Evolutionary conservation across 2,329 filamentous ascomycete genomes (phyloP).

Genomic region (Hypocreales sp.): DNA sequence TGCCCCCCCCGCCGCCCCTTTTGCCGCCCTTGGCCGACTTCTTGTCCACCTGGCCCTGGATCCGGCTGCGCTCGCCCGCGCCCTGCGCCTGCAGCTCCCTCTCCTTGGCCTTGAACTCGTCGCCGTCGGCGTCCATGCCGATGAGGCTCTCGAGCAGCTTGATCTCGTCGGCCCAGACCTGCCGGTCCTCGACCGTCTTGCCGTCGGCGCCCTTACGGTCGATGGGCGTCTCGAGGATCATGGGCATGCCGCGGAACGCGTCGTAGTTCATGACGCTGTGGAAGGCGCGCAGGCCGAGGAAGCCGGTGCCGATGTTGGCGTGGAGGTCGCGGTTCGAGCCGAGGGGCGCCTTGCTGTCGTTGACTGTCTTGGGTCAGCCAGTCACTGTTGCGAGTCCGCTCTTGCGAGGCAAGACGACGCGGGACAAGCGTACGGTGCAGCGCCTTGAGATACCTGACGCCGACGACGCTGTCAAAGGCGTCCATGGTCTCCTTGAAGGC

Average conservation of each 20-base stretch:
- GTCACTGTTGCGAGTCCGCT: too few species aligned
- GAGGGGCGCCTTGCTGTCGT: slow-evolving; percentile 88
- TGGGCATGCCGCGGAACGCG: slow-evolving; percentile 62
- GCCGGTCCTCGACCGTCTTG: slow-evolving; percentile 59
- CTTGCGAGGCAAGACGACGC: neutral
- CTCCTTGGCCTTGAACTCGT: slow-evolving; percentile 56
- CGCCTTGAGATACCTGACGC: slow-evolving; percentile 64
- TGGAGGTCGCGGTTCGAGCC: slow-evolving; percentile 74
- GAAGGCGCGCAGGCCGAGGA: slow-evolving; percentile 79
- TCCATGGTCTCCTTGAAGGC: slow-evolving; percentile 59
- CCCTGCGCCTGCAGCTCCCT: slow-evolving; percentile 52
- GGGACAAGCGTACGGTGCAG: slow-evolving; percentile 41
- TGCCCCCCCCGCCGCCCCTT: slow-evolving; percentile 8
- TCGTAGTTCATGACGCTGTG: slow-evolving; percentile 79
- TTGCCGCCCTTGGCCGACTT: slow-evolving; percentile 46
- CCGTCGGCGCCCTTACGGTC: slow-evolving; percentile 52
- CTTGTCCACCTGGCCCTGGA: slow-evolving; percentile 65
- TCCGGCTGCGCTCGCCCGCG: slow-evolving; percentile 52
- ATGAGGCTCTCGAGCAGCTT: slow-evolving; percentile 83
- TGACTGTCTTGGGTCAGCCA: too few species aligned
- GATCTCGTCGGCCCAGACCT: slow-evolving; percentile 85
- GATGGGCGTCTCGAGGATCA: slow-evolving; percentile 94
- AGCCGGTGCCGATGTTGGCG: slow-evolving; percentile 92
- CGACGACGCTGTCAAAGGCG: slow-evolving; percentile 65
- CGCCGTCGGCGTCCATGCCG: slow-evolving; percentile 62